Base-by-base conservation (phyloP, 2,329 filamentous ascomycete species). In the Phialocephala subalpina region DNA sequence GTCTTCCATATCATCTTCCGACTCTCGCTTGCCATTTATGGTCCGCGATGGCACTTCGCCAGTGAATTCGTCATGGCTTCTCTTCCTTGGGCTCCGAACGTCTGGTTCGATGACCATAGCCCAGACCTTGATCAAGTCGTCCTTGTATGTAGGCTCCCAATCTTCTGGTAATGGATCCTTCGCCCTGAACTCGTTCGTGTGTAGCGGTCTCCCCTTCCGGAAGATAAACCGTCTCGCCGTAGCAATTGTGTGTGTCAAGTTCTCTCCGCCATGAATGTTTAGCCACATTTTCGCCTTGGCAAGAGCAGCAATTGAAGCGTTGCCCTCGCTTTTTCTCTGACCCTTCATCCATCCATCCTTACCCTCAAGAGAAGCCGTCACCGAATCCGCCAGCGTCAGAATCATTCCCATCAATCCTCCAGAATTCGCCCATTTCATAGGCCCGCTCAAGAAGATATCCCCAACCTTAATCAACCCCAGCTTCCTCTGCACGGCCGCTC, bases 321-420 rank as follows among this genome's bases (percentile, higher is more conserved):
- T 22, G 58, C 58, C 20, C 36, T 35, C 55, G 55, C 53, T 64
- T 52, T 57, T 73, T n/a, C 18, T 53, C 3, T 61, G 61, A 52
- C 73, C 67, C 42, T 81, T 29, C 82, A 38, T 81, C 75, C 11
- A 47, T 57, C 4, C 78, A 74, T 22, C 74, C 74, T 67, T 80
- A 40, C 82, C 82, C 62, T 77, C 75, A 52, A 80, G 82, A 1
- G 82, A 77, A 18, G 80, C 77, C 6, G 85, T 81, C 25, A 86
- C 78, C 6, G 85, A 80, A 77, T 96, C 93, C 33, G 94, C 93
- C 65, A 97, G 78, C 4, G 93, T 97, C 70, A 99, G 84, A 64
- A 97, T 85, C 82, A 94, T 87, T 60, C 96, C 96, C 68, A 97
- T 81, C 69, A 98, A 80, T 3, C 96, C 96, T 64, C 96, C 96